A percentile compares a stretch with the other conserved stretches of the same genome.
Evolutionary conservation across 257 asterid genomes (phyloP).

Genomic region (Solanum chmielewskii): DNA sequence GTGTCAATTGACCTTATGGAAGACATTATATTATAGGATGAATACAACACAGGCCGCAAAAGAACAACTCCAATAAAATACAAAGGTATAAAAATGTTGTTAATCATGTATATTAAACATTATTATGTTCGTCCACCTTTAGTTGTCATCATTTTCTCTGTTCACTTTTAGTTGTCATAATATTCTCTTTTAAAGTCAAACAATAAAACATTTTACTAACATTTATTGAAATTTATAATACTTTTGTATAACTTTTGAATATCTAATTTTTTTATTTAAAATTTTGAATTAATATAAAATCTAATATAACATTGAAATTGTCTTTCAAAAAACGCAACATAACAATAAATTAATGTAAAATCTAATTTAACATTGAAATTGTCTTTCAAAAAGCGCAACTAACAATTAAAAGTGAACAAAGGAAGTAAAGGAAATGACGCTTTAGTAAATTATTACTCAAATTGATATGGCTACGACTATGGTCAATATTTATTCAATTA

Average conservation of each 20-base stretch:
- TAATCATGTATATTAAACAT: too few species aligned
- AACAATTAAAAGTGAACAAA: neutral
- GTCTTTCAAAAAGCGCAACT: neutral
- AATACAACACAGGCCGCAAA: neutral
- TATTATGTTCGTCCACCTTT: fast-evolving
- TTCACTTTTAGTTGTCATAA: too few species aligned
- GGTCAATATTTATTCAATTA: neutral
- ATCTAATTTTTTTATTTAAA: too few species aligned
- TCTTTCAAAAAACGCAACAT: too few species aligned
- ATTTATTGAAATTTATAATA: too few species aligned
- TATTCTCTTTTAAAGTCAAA: too few species aligned
- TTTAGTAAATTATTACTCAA: neutral
- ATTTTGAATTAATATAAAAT: too few species aligned
- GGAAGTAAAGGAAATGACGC: fast-evolving
- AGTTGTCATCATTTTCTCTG: too few species aligned
- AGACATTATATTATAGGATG: neutral
- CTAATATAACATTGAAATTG: too few species aligned
- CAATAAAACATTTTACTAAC: too few species aligned
- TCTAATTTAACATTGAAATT: too few species aligned
- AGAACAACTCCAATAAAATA: neutral
- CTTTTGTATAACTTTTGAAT: neutral
- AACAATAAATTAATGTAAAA: too few species aligned
- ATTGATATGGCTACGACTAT: neutral
- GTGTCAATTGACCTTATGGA: constrained; percentile 2
- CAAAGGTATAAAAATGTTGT: neutral